Evolutionary conservation across 75 land plant genomes (phyloP), one percentile per base, ranked within the genome.

Genomic region (Azolla pinnata): DNA sequence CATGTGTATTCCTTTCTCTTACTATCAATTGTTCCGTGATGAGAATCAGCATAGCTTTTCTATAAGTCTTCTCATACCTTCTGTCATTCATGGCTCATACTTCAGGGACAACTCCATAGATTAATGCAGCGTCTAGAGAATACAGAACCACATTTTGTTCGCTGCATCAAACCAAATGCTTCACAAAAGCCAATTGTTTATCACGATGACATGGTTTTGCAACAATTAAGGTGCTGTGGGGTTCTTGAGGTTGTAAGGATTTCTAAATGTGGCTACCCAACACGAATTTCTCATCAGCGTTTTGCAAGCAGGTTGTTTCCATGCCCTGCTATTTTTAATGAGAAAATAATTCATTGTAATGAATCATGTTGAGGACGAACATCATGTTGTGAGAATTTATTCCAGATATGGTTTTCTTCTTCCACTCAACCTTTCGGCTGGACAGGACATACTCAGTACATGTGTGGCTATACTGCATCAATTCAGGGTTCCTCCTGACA

Each of bases 391-490:
- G 23, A 32, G 52, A 8, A 38, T 38, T 38, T 38, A 38, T 38
- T 7, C 42, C 62, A 90, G 98, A 69, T 93, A 81, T 79, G 83
- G 85, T 0, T 79, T 93, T 60, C 80, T 93, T 31, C 84, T 83
- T 62, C 59, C 62, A 28, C 73, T 38, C 12, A 38, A 14, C 42
- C 14, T 38, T 8, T 7, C 42, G 42, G 14, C 7, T 38, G 12
- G 14, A 14, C 68, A 79, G 50, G 98, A 89, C 64, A 79, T 80
- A 28, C 75, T 93, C 10, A 81, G 85, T 62, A 74, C 80, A 14
- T 93, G 97, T 52, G 84, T 93, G 38, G 86, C 99, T 27, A 81
- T 93, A 61, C 85, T 93, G 65, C 85, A 90, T 28, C 87, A 85
- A 44, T 89, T 83, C 61, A 79, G 81, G 31, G 81, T 93, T 51